Conservation (phyloP, 1,284 basidiomycete species). For the Ganoderma sinense region DNA sequence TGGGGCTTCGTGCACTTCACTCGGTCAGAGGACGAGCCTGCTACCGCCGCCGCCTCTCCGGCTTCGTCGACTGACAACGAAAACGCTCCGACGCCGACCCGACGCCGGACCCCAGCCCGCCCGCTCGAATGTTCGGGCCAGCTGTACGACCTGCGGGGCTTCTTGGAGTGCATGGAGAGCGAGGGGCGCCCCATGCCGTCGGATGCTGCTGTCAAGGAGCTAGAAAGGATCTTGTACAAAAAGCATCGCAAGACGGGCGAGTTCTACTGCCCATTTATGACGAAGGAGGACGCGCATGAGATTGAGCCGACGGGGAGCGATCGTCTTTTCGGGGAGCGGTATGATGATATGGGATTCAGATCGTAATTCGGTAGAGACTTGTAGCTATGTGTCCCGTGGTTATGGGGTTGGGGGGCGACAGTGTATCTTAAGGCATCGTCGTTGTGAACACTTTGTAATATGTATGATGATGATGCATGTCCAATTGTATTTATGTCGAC, state of each 20-base stretch:
- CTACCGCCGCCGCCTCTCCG: too few relatives aligned
- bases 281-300: background rate
- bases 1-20: conserved; percentile 16
- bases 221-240: conserved; percentile 5
- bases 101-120: background rate
- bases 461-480: too few relatives aligned
- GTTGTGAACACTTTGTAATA: too few relatives aligned
- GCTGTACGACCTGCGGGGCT: conserved; percentile 12
- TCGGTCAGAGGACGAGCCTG: background rate
- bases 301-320: background rate
- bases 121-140: background rate
- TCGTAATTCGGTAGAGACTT: background rate
- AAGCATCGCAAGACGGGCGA: background rate
- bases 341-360: background rate
- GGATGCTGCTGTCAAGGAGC: conserved; percentile 12
- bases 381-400: too few relatives aligned
- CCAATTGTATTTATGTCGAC: too few relatives aligned
- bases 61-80: background rate
- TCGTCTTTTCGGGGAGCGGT: background rate
- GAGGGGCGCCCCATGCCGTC: conserved; percentile 16
- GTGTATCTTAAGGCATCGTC: too few relatives aligned
- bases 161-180: conserved; percentile 14
- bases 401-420: too few relatives aligned
- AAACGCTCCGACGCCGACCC: background rate
- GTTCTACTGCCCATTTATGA: conserved; percentile 6